Percentiles rank a stretch among this genome's conserved stretches.
Evolutionary conservation across 1,284 basidiomycete genomes (phyloP).

Genomic region (Melampsora larici-populina): DNA sequence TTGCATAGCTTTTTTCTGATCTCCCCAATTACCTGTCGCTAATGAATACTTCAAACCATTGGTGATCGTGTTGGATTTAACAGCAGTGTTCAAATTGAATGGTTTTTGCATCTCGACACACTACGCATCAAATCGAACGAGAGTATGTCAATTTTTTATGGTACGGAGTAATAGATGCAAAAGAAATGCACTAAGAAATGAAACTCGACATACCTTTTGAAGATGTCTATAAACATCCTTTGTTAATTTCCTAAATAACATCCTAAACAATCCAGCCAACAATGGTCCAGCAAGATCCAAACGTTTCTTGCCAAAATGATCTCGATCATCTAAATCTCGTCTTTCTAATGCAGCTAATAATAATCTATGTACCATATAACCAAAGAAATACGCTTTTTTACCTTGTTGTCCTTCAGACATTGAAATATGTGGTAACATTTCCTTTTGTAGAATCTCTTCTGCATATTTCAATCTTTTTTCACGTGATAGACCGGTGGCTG

Average conservation of each 20-base stretch:
- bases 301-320: conserved; percentile 98
- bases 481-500: conserved; percentile 84
- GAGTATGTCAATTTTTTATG: conserved; percentile 98
- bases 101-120: conserved; percentile 96
- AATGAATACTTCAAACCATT: conserved; percentile 98
- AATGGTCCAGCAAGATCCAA: conserved; percentile 93
- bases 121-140: conserved; percentile 62
- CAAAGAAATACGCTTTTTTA: conserved; percentile 99
- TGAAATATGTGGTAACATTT: conserved; percentile 96
- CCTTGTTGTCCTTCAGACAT: conserved; percentile 94
- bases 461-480: conserved; percentile 93
- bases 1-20: conserved; percentile 97
- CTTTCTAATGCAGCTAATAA: conserved; percentile 88
- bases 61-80: conserved; percentile 94
- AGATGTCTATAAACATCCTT: conserved; percentile 95
- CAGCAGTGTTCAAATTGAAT: conserved; percentile 85
- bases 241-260: conserved; percentile 94
- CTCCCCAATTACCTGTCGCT: conserved; percentile 99
- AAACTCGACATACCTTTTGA: conserved; percentile 69
- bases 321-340: conserved; percentile 94
- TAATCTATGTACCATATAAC: conserved; percentile 99
- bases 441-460: conserved; percentile 96
- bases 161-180: conserved; percentile 70
- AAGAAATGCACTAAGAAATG: too few relatives aligned
- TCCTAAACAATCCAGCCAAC: conserved; percentile 61